phyloP scores from a whole-genome alignment of 2,329 filamentous ascomycete species.

The Monosporascus sp. region DNA sequence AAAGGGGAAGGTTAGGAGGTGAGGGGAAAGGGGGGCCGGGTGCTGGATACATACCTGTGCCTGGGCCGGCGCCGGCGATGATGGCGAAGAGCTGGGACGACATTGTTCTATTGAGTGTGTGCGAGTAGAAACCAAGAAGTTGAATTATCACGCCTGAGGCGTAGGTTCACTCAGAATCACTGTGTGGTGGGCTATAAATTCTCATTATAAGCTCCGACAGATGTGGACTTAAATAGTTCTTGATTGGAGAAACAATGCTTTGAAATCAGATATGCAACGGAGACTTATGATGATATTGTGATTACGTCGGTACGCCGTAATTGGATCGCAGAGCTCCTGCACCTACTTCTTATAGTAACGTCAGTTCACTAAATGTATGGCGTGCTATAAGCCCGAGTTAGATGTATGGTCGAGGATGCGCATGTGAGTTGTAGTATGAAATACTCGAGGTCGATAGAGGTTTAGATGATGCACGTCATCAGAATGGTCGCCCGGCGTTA shows the following conservation, averaged over 20 bases:
- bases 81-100: conserved; percentile 56
- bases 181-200: no score
- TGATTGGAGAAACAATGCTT: not conserved
- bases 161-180: not conserved
- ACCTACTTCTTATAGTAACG: no score
- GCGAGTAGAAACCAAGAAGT: conserved; percentile 1
- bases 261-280: not conserved
- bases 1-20: not conserved
- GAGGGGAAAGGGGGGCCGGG: not conserved
- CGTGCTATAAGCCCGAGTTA: no score
- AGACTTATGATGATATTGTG: not conserved
- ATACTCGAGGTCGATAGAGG: no score
- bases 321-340: not conserved
- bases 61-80: conserved; percentile 66
- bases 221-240: no score
- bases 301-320: not conserved
- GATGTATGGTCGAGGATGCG: no score
- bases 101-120: conserved; percentile 6
- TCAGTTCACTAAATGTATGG: no score
- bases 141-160: not conserved
- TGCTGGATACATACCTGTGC: conserved; percentile 42
- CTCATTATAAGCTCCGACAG: no score
- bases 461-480: no score
- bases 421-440: no score
- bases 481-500: no score